These are phyloP conservation scores for Calonectria montana DNA, from an alignment of 2,329 filamentous ascomycete genomes.

Conservation along the genomic window DNA sequence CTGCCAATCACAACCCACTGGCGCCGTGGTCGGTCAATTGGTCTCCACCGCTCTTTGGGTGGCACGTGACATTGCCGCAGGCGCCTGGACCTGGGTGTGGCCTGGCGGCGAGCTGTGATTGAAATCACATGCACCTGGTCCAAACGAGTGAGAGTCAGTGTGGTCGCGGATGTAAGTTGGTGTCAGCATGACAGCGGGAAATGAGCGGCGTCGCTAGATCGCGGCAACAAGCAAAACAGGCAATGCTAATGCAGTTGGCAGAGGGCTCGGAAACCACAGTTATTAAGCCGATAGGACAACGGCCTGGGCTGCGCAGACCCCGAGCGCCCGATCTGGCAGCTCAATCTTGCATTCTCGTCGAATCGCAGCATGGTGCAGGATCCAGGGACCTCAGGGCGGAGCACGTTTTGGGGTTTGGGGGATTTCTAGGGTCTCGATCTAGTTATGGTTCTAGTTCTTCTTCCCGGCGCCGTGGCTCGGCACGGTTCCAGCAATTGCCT, in stretches of 20 bases:
- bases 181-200: constrained; percentile 6
- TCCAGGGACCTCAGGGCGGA: background rate
- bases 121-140: constrained; percentile 10
- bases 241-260: constrained; percentile 1
- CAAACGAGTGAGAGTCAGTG: background rate
- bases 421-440: background rate
- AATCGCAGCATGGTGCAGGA: background rate
- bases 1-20: constrained; percentile 37
- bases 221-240: background rate
- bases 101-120: background rate
- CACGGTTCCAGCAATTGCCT: constrained; percentile 18
- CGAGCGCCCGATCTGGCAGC: background rate
- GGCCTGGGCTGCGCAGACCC: background rate
- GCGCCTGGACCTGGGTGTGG: background rate
- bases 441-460: background rate
- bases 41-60: constrained; percentile 1
- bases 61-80: constrained; percentile 26
- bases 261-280: background rate
- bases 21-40: constrained; percentile 18
- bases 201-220: constrained; percentile 3
- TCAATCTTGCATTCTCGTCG: constrained; percentile 1
- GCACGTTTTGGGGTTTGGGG: background rate
- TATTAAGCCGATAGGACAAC: constrained; percentile 1
- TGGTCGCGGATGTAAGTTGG: background rate
- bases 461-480: constrained; percentile 34